Conservation (phyloP, 2,329 filamentous ascomycete species). For the Fusarium fujikuroi region DNA sequence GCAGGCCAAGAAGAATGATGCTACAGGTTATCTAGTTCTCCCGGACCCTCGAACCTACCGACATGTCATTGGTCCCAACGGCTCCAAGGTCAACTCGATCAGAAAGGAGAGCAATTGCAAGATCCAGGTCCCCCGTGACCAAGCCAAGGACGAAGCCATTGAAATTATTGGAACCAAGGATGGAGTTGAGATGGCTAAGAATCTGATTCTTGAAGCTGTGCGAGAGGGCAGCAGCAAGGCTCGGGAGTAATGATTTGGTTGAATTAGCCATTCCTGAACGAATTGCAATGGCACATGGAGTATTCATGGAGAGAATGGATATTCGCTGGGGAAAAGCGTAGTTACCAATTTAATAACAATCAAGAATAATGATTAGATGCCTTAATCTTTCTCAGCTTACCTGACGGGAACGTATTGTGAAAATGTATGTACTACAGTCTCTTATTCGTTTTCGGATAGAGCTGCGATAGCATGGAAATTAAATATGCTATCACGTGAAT, state of each 20-base stretch:
- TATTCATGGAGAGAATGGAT: constrained; percentile 23
- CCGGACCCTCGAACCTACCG: constrained; percentile 91
- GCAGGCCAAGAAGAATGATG: constrained; percentile 74
- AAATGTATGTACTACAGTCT: background rate
- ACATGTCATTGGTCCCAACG: constrained; percentile 87
- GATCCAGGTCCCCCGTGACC: constrained; percentile 90
- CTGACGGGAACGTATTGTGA: background rate
- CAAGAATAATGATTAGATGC: constrained; percentile 27
- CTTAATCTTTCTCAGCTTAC: background rate
- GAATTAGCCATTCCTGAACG: constrained; percentile 20
- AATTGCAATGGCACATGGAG: constrained; percentile 23
- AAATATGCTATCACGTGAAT: constrained; percentile 31
- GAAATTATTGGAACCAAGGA: constrained; percentile 84
- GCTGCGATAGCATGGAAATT: constrained; percentile 11
- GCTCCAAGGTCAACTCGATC: constrained; percentile 92
- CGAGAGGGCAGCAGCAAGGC: constrained; percentile 63
- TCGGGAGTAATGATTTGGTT: constrained; percentile 43
- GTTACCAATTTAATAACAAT: constrained; percentile 30
- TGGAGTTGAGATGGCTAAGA: constrained; percentile 86
- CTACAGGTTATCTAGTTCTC: constrained; percentile 87
- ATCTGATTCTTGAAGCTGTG: constrained; percentile 88
- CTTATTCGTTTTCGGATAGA: constrained; percentile 35
- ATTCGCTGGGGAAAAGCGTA: constrained; percentile 4
- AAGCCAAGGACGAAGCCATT: constrained; percentile 82
- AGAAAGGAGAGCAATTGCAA: constrained; percentile 92